Base-by-base conservation (phyloP, 805 yeast genomes). In the Dipodascus albidus region DNA sequence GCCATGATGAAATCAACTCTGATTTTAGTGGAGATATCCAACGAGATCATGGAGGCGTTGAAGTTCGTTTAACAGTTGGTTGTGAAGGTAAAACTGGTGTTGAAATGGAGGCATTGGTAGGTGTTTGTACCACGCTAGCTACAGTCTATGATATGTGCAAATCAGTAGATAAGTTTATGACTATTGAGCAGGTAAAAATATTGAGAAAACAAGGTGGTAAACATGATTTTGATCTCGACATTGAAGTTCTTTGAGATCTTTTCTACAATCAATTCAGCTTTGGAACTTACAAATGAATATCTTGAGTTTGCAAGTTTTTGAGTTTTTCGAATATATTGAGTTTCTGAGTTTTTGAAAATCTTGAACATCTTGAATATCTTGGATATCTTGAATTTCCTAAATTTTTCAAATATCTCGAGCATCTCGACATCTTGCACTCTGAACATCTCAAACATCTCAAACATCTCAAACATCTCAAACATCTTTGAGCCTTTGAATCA, bases 141-240 rank as follows among this genome's bases (percentile, higher is more conserved):
- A 77, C 81, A 14, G 64, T 78, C n/a, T 78, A 78, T 55, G 82
- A 78, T 60, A 78, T 78, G 81, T 77, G 81, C 59, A 78, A 78
- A 58, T 79, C 81, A 1, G 78, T 75, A n/a, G 82, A 78, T 59
- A 70, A 74, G 59, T 59, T 60, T 23, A 78, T 78, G 80, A 62
- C 61, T 1, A 66, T 78, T 1, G 57, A 58, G 0, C 66, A 65
- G 19, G 65, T 75, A 14, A 60, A 64, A 52, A 78, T 78, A 0
- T 53, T 67, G 2, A 61, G 60, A 19, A 78, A 78, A 58, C 50
- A 53, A 1, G 81, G 81, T 4, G 81, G 81, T 1, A 69, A 69
- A 54, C 72, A 53, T 17, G 69, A 68, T 52, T 65, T 67, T 51
- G 51, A 49, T n/a, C 8, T 55, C n/a, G n/a, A n/a, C n/a, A n/a